phyloP scores from a whole-genome alignment of 2,329 filamentous ascomycete genomes.

The Neofusicoccum sp. region DNA sequence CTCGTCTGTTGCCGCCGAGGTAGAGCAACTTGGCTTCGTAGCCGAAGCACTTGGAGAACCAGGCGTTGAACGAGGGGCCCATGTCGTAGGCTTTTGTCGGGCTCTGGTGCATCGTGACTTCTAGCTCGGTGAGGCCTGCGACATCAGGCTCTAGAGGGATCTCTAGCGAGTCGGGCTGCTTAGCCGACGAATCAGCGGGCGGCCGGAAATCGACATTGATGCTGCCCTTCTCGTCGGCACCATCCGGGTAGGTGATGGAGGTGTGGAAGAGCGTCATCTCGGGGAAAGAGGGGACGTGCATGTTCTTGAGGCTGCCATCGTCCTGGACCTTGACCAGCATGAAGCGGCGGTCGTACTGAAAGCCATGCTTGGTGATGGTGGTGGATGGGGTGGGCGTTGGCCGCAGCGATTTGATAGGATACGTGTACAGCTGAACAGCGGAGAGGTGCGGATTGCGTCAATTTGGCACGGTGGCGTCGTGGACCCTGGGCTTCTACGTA shows the following conservation, averaged over 20 bases:
- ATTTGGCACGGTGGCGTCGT: neutral
- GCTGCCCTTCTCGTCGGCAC: constrained; percentile 24
- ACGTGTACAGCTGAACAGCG: constrained; percentile 40
- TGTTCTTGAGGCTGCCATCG: constrained; percentile 36
- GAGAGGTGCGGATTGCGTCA: neutral
- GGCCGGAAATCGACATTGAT: constrained; percentile 43
- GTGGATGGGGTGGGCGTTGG: constrained; percentile 38
- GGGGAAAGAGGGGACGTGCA: constrained; percentile 29
- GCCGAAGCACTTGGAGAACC: constrained; percentile 46
- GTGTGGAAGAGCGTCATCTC: constrained; percentile 15
- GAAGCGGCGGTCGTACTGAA: constrained; percentile 43
- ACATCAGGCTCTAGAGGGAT: constrained; percentile 43
- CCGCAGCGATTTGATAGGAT: constrained; percentile 50
- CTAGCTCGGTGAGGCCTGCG: constrained; percentile 33
- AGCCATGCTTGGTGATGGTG: constrained; percentile 44
- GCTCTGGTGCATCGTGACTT: constrained; percentile 46
- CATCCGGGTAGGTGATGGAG: constrained; percentile 30
- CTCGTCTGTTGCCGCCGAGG: constrained; percentile 41
- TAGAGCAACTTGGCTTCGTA: constrained; percentile 44
- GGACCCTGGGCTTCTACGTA: constrained; percentile 19
- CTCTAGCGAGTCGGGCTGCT: constrained; percentile 29
- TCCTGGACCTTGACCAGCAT: constrained; percentile 17
- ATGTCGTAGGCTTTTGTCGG: constrained; percentile 44
- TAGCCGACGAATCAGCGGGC: constrained; percentile 25
- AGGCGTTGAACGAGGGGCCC: constrained; percentile 40